These are phyloP conservation scores for Cystobasidium sp. DNA, from an alignment of 1,284 basidiomycete species.

Conservation along the genomic window DNA sequence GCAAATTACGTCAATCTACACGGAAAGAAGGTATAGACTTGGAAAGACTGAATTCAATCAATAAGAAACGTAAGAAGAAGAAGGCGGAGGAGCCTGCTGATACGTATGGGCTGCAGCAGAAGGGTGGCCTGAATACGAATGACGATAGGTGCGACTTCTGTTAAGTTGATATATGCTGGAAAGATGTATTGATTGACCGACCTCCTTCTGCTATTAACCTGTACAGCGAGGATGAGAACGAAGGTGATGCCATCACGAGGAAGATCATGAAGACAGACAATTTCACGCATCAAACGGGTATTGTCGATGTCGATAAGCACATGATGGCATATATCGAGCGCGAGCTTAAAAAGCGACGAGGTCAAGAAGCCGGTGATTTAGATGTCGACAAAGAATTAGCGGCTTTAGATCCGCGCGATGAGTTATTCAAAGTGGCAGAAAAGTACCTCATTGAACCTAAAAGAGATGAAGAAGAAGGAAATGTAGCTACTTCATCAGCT, in stretches of 20 bases:
- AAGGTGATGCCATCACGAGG: constrained; percentile 66
- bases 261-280: constrained; percentile 82
- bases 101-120: constrained; percentile 43
- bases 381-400: constrained; percentile 58
- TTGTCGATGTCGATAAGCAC: constrained; percentile 94
- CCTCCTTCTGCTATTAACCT: neutral
- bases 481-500: constrained; percentile 83
- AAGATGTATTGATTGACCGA: neutral
- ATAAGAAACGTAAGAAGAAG: constrained; percentile 69
- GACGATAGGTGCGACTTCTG: constrained; percentile 7
- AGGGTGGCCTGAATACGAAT: constrained; percentile 43
- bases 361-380: constrained; percentile 60
- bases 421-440: constrained; percentile 78
- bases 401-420: constrained; percentile 74
- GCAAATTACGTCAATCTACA: constrained; percentile 70
- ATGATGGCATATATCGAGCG: constrained; percentile 99
- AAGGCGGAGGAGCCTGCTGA: constrained; percentile 46
- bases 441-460: constrained; percentile 67
- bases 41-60: constrained; percentile 80
- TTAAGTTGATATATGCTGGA: neutral
- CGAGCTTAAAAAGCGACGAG: constrained; percentile 80
- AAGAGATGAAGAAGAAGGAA: constrained; percentile 71
- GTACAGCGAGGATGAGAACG: constrained; percentile 62
- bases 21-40: constrained; percentile 80
- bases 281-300: constrained; percentile 95